Conservation (phyloP, 1,139 yeast species). For the Sugiyamaella castrensis region DNA sequence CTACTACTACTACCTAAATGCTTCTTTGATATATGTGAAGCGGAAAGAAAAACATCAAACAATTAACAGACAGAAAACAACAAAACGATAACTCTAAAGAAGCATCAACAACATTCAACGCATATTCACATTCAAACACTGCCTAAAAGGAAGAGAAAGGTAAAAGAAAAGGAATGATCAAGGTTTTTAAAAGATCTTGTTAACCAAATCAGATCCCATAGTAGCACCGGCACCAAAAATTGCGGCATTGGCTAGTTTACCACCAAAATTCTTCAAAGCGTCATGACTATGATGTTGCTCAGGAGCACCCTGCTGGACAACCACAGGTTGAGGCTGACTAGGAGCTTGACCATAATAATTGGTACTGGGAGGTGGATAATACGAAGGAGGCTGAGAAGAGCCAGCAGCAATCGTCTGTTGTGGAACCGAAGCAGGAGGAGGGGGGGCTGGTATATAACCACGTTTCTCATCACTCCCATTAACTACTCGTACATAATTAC, state of each 20-base stretch:
- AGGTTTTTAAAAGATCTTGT: constrained; percentile 65
- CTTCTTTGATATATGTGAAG: too few species aligned
- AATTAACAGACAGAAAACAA: too few species aligned
- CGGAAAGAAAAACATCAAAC: too few species aligned
- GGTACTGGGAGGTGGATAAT: constrained; percentile 46
- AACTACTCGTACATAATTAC: constrained; percentile 52
- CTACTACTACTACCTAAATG: too few species aligned
- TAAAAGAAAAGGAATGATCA: too few species aligned
- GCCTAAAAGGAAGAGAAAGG: too few species aligned
- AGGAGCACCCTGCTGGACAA: constrained; percentile 30
- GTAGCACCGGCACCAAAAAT: constrained; percentile 98
- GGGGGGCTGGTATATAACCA: constrained; percentile 21
- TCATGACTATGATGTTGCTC: constrained; percentile 34
- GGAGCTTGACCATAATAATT: constrained; percentile 31
- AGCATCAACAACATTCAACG: too few species aligned
- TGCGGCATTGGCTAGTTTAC: constrained; percentile 87
- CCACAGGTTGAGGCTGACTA: constrained; percentile 28
- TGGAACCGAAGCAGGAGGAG: constrained; percentile 22
- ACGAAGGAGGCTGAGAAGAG: constrained; percentile 22
- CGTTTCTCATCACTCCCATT: constrained; percentile 22
- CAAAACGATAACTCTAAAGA: too few species aligned
- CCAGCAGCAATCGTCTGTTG: neutral
- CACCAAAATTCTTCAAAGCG: constrained; percentile 65
- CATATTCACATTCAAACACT: too few species aligned
- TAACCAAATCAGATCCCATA: constrained; percentile 80